Evolutionary conservation across 441 rosid species (phyloP), one percentile per base, ranked within the genome.

Genomic region (Breynia disticha): DNA sequence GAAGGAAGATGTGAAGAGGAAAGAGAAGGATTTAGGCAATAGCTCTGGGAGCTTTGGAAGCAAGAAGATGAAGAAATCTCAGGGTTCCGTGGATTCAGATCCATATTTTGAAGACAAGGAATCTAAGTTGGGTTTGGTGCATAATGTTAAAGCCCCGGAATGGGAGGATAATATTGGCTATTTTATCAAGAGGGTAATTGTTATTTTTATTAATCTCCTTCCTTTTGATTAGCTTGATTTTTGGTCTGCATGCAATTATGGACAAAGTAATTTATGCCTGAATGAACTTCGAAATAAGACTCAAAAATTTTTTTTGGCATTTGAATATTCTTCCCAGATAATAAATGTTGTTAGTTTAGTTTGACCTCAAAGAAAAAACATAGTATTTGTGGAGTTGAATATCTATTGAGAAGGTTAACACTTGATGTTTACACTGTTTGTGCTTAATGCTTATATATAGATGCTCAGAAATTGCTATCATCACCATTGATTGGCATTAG

Each of bases 151-250:
- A n/a, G 77, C 64, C 64, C 60, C 76, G 37, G 87, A 83, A 39
- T 79, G 87, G 84, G 84, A 84, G 21, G 80, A 83, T 56, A 80
- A 77, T 63, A 73, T 94, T 57, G 83, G 68, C 13, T 87, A 94
- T 67, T 94, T 94, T 55, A 76, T 81, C 54, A 87, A 82, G 60
- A 87, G 84, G 95, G 97, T 94, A 74, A 68, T n/a, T n/a, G n/a
- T n/a, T 41, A 15, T 3, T 41, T 11, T 28, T 28, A 5, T 28
- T 2, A 28, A 28, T 28, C 8, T 28, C 8, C 35, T 28, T 28
- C 35, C 8, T 41, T 41, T 41, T 13, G 44, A 11, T 41, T 37
- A 38, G 21, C 52, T 50, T 46, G 18, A 32, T 32, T 45, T 48
- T 43, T 11, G 35, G 35, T 28, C 35, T 28, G 7, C 8, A 9